Evolutionary conservation across 164 flowering plant species (phyloP).

Genomic region (Aristolochia californica): DNA sequence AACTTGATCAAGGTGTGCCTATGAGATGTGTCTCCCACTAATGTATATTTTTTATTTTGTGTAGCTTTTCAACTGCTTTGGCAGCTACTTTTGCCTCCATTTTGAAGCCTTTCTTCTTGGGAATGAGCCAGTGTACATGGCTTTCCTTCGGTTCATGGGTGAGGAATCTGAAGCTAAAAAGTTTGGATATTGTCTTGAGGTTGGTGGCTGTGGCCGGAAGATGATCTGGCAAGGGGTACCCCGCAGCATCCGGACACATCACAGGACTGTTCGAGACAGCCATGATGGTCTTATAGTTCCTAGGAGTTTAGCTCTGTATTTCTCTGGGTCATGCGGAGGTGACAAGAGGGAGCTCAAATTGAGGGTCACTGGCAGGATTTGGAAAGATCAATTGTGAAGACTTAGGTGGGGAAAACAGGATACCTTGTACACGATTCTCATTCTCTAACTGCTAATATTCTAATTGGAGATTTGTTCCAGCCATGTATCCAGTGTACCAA

Average conservation of each 20-base stretch:
- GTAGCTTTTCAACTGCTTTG: conserved; percentile 22
- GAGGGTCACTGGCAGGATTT: conserved; percentile 19
- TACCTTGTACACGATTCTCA: neutral
- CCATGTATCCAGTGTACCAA: neutral
- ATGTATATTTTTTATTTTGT: neutral
- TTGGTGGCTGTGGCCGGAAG: conserved; percentile 22
- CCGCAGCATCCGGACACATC: conserved; percentile 17
- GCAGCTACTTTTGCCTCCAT: conserved; percentile 22
- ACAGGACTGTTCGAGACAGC: conserved; percentile 17
- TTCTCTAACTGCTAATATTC: neutral
- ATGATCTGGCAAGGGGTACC: conserved; percentile 24
- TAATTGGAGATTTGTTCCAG: neutral
- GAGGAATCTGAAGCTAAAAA: conserved; percentile 24
- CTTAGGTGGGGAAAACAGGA: neutral
- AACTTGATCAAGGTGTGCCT: too few species aligned
- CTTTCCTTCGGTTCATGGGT: conserved; percentile 23
- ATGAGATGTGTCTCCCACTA: neutral
- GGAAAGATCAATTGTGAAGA: conserved; percentile 11
- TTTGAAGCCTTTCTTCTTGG: conserved; percentile 24
- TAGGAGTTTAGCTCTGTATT: conserved; percentile 19
- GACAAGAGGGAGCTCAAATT: conserved; percentile 17
- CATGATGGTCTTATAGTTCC: conserved; percentile 22
- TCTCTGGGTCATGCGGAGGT: conserved; percentile 18
- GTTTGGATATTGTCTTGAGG: conserved; percentile 20
- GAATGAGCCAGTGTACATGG: conserved; percentile 21